Evolutionary conservation across 2,329 filamentous ascomycete species (phyloP).

Genomic region (Clonostachys rosea): DNA sequence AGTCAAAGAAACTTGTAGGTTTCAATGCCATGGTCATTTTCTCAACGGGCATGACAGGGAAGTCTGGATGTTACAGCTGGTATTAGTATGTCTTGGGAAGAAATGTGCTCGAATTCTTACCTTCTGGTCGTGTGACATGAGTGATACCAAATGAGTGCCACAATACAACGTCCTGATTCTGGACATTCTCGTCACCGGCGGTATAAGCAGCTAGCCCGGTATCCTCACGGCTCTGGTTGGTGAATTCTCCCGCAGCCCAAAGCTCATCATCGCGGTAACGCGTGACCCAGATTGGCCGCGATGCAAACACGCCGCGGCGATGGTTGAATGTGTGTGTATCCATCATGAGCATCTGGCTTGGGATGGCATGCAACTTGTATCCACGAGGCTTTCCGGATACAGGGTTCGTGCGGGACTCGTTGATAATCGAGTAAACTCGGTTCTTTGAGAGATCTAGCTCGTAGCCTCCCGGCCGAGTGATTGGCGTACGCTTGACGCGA

Average conservation of each 20-base stretch:
- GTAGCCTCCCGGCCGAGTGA: constrained; percentile 34
- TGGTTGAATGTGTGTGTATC: constrained; percentile 6
- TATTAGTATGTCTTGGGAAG: not conserved
- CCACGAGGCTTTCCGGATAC: constrained; percentile 32
- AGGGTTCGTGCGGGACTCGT: constrained; percentile 28
- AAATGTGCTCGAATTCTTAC: not conserved
- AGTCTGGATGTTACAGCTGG: constrained; percentile 35
- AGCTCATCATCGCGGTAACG: constrained; percentile 42
- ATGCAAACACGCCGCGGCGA: constrained; percentile 23
- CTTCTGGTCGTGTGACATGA: constrained; percentile 51
- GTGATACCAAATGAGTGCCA: constrained; percentile 89
- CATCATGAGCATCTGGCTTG: constrained; percentile 33
- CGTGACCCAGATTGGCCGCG: constrained; percentile 42
- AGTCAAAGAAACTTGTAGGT: constrained; percentile 43
- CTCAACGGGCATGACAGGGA: constrained; percentile 63
- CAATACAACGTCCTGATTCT: constrained; percentile 76
- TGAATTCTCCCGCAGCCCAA: constrained; percentile 45
- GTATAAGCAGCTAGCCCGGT: constrained; percentile 4
- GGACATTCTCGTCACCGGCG: constrained; percentile 41
- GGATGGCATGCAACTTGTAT: constrained; percentile 33
- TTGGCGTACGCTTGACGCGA: constrained; percentile 29
- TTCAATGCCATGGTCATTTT: constrained; percentile 39
- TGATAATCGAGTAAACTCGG: constrained; percentile 39
- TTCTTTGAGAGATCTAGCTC: constrained; percentile 41
- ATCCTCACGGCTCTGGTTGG: constrained; percentile 40